Evolutionary conservation across 1,284 basidiomycete species (phyloP).

Genomic region (Serendipita sp.): DNA sequence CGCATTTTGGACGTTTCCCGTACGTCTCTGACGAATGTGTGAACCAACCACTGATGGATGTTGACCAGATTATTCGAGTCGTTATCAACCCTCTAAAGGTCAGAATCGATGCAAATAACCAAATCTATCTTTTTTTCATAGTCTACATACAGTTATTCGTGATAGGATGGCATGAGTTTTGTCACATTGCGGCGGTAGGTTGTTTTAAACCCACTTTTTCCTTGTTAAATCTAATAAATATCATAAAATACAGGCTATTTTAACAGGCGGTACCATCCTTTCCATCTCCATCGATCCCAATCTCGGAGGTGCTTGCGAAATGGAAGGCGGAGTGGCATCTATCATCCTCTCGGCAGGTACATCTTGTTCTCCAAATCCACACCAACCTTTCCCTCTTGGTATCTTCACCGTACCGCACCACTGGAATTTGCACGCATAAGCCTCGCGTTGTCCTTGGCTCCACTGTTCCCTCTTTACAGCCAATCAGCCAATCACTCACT

Average conservation of each 20-base stretch:
- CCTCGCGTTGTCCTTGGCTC: background rate
- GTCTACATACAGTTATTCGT: conserved; percentile 40
- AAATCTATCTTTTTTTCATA: background rate
- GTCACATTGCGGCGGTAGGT: conserved; percentile 58
- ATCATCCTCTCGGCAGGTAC: conserved; percentile 45
- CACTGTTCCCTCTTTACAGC: background rate
- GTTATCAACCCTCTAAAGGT: conserved; percentile 62
- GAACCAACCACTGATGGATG: background rate
- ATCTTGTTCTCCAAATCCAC: background rate
- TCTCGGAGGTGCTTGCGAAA: conserved; percentile 32
- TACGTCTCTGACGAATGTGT: background rate
- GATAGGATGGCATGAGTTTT: conserved; percentile 75
- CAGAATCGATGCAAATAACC: background rate
- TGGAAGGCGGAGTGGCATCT: conserved; percentile 45
- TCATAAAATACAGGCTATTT: conserved; percentile 40
- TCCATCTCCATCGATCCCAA: conserved; percentile 71
- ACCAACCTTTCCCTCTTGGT: background rate
- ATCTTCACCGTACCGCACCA: background rate
- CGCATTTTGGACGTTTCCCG: conserved; percentile 65
- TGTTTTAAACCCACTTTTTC: background rate
- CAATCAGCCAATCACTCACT: background rate
- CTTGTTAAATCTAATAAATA: background rate
- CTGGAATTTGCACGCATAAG: background rate
- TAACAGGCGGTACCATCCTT: conserved; percentile 59
- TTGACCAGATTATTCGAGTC: conserved; percentile 36